Percentiles rank a stretch among this genome's conserved stretches.
These are phyloP conservation scores for Sporothrix variecibatus DNA, from an alignment of 2,329 filamentous ascomycete genomes.

Conservation along the genomic window DNA sequence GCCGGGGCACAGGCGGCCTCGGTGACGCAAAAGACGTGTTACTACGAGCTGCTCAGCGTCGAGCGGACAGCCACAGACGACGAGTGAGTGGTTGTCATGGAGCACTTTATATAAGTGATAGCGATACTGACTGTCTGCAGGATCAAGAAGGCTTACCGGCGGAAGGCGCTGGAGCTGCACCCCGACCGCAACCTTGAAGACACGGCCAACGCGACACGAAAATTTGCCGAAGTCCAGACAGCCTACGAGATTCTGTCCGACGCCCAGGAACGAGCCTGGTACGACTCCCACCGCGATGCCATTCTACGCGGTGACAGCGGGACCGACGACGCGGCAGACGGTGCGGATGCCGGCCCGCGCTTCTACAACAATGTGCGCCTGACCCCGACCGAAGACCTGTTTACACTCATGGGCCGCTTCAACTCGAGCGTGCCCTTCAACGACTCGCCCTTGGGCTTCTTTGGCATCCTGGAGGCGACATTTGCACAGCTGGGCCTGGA, in stretches of 20 bases:
- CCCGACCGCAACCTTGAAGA: conserved; percentile 92
- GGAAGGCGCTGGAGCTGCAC: conserved; percentile 88
- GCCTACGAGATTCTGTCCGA: conserved; percentile 97
- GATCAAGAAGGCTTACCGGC: conserved; percentile 91
- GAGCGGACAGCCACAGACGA: conserved; percentile 74
- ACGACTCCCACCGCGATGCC: conserved; percentile 87
- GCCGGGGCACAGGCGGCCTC: conserved; percentile 34
- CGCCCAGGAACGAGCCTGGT: conserved; percentile 94
- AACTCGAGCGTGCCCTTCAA: conserved; percentile 76
- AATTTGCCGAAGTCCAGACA: conserved; percentile 88
- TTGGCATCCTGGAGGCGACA: conserved; percentile 71
- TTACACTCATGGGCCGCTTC: conserved; percentile 77
- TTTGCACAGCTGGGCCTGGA: conserved; percentile 81
- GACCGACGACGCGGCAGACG: conserved; percentile 41
- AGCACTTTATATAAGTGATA: no score
- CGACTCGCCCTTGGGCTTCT: conserved; percentile 81
- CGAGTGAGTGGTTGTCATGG: conserved; percentile 70
- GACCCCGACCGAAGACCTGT: conserved; percentile 79
- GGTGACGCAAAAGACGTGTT: conserved; percentile 64
- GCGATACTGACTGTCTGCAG: conserved; percentile 44
- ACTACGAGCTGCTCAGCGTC: conserved; percentile 82
- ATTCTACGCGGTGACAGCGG: conserved; percentile 69
- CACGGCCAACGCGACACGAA: conserved; percentile 74
- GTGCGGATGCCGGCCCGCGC: conserved; percentile 42
- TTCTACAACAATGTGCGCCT: conserved; percentile 66